Evolutionary conservation across 345 rosid genomes (phyloP).

Genomic region (Gossypium arboreum): DNA sequence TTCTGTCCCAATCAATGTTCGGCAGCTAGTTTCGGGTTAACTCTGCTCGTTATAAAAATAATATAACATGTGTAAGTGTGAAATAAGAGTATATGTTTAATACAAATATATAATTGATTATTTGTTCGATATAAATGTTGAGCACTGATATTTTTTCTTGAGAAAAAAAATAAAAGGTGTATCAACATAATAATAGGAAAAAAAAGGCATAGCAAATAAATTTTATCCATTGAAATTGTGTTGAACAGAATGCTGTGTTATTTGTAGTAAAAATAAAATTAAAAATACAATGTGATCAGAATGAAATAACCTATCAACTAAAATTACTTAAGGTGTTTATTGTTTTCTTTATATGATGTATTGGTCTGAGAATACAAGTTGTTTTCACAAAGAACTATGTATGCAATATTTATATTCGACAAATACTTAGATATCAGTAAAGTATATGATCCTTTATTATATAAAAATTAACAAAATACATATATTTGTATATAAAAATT

Average conservation of each 20-base stretch:
- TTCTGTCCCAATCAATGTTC: conserved; percentile 43
- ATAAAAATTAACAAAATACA: too few species aligned
- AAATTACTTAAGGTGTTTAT: not conserved
- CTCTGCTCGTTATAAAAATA: not conserved
- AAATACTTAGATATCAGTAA: too few species aligned
- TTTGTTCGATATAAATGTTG: too few species aligned
- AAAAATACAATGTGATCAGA: not conserved
- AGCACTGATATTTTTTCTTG: too few species aligned
- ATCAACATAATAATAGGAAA: not conserved
- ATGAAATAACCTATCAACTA: not conserved
- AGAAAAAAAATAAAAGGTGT: not conserved
- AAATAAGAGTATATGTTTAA: not conserved
- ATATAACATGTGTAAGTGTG: not conserved
- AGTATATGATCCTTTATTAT: too few species aligned
- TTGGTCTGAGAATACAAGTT: too few species aligned
- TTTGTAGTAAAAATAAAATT: not conserved
- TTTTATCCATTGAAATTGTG: not conserved
- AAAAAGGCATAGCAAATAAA: not conserved
- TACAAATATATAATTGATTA: not conserved
- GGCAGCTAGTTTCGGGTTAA: conserved; percentile 37
- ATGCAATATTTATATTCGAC: too few species aligned
- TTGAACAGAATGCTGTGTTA: not conserved
- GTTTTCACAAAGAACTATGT: too few species aligned
- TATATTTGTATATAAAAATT: too few species aligned
- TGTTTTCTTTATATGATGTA: not conserved